Percentiles rank a stretch among this genome's conserved stretches.
phyloP scores from a whole-genome alignment of 2,329 filamentous ascomycete species.

The Pestalotiopsis sp. region DNA sequence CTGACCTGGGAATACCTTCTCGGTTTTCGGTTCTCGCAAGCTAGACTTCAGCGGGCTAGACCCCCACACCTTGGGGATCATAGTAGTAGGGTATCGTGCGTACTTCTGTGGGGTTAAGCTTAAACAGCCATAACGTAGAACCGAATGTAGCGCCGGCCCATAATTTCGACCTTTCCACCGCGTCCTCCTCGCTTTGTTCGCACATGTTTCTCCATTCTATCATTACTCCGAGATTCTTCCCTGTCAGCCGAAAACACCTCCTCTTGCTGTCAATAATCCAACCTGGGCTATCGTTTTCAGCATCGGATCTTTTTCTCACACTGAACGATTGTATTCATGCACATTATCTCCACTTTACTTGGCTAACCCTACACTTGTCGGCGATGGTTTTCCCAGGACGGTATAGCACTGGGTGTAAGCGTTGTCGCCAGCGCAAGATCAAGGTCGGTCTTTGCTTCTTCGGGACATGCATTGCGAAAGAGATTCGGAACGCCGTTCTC shows the following conservation, averaged over 20 bases:
- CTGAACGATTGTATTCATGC: background rate
- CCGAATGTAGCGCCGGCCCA: background rate
- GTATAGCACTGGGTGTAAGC: slow-evolving; percentile 10
- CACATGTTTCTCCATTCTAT: background rate
- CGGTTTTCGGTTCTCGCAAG: background rate
- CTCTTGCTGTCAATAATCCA: background rate
- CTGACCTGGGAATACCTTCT: background rate
- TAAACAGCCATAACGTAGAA: background rate
- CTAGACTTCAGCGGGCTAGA: background rate
- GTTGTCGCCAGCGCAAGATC: slow-evolving; percentile 11
- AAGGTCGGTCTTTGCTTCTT: slow-evolving; percentile 5
- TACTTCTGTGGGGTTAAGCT: background rate
- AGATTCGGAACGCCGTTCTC: background rate
- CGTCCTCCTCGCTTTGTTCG: background rate
- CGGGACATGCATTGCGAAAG: background rate
- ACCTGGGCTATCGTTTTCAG: background rate
- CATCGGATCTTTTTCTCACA: background rate
- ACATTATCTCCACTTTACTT: background rate
- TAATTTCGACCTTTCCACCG: background rate
- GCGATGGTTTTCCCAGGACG: slow-evolving; percentile 12
- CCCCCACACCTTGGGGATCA: background rate
- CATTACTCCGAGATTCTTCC: background rate
- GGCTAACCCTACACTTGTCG: background rate
- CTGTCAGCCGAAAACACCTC: background rate
- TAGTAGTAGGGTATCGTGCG: background rate